Base-by-base conservation (phyloP, 768 basidiomycete genomes). In the Rubroboletus pulcherrimus region DNA sequence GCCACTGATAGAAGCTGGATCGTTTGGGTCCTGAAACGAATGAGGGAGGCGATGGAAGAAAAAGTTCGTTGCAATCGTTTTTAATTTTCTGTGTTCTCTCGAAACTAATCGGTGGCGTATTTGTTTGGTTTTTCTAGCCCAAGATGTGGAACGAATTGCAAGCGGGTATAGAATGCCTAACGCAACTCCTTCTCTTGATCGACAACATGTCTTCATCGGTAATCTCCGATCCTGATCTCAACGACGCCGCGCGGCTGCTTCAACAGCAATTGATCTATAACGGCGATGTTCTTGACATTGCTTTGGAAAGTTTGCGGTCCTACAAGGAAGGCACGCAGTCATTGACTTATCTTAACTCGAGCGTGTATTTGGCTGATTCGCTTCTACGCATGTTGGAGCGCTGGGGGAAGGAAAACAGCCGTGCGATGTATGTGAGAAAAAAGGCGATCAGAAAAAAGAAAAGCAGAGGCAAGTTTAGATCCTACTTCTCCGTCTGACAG, bases 241-340 rank as follows among this genome's bases (percentile, higher is more conserved):
- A 76, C 42, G 93, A 96, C 35, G 86, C 89, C 26, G 89, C 94
- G 47, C 84, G 84, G 52, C 75, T 87, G 19, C 77, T 98, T 2
- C 91, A 93, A 63, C 85, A 93, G 59, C 92, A 97, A 69, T 77
- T 99, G 26, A 88, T 98, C 65, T 98, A 98, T 75, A 94, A 94
- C 63, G 94, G 92, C 34, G 93, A 98, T 60, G 86, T 95, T 17
- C 84, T 98, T 51, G 95, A 98, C 62, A 83, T 93, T 24, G 82
- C 93, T 0, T 75, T 94, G 42, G 86, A 89, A 26, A 86, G 89
- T 52, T 71, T 98, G 47, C 77, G 82, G 46, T 75, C 77, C 26
- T 98, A 93, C 77, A 90, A 87, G 61, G 81, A 87, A 44, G 93
- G 86, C 48, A 87, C 91, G 7, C 87, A 89, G 61, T 82, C 81